These are phyloP conservation scores for Angophora floribunda DNA, from an alignment of 345 rosid genomes.

Conservation along the genomic window DNA sequence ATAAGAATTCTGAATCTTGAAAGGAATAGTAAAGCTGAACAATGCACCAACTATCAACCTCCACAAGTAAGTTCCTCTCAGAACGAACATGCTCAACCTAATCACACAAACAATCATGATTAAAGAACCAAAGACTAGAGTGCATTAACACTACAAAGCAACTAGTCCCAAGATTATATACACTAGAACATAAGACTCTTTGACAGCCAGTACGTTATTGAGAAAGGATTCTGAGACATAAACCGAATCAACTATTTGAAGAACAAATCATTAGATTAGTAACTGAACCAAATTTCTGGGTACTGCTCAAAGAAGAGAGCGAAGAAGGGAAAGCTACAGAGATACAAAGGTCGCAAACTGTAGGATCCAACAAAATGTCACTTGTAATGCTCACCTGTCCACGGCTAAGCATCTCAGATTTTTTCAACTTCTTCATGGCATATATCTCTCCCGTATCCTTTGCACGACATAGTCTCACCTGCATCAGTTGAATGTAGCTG, in stretches of 20 bases:
- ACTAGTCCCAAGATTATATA: not conserved
- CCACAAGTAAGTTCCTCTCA: constrained; percentile 94
- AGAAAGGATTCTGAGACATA: not conserved
- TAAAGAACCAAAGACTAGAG: not conserved
- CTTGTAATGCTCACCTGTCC: constrained; percentile 58
- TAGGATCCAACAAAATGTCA: not conserved
- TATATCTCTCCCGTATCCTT: constrained; percentile 79
- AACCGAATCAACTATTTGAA: not conserved
- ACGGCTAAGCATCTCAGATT: constrained; percentile 98
- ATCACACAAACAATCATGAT: not conserved
- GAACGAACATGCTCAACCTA: constrained; percentile 99
- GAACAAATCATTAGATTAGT: not conserved
- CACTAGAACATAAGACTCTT: not conserved
- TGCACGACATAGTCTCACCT: constrained; percentile 88
- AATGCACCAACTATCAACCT: constrained; percentile 94
- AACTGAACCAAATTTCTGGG: not conserved
- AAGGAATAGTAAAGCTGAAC: constrained; percentile 91
- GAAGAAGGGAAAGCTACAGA: not conserved
- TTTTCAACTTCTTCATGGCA: constrained; percentile 96
- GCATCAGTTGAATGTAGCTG: constrained; percentile 5
- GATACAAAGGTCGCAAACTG: not conserved
- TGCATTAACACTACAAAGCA: not conserved
- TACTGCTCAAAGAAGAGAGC: not conserved
- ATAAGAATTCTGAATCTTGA: constrained; percentile 92
- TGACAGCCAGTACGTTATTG: not conserved